Conservation (phyloP, 306 rosid genomes). For the Carpinus fangiana region DNA sequence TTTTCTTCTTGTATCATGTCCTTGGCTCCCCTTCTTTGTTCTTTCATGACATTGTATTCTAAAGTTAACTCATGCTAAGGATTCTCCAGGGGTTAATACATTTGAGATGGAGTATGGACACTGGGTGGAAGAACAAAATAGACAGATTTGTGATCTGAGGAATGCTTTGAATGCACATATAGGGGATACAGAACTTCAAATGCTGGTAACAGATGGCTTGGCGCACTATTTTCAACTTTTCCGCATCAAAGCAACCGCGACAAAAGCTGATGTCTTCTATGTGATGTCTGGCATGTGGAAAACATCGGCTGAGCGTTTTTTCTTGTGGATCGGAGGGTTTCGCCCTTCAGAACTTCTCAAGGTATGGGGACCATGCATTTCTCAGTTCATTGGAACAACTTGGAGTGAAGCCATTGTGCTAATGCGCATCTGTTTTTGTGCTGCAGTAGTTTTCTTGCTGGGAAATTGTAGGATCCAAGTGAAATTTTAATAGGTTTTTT, state of each 20-base stretch:
- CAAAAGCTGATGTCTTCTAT: constrained; percentile 81
- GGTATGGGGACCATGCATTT: constrained; percentile 41
- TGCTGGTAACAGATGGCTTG: constrained; percentile 67
- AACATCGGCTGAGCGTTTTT: constrained; percentile 76
- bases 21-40: not conserved
- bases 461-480: not conserved
- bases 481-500: not conserved
- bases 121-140: constrained; percentile 83
- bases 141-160: constrained; percentile 61
- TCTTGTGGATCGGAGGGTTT: constrained; percentile 94
- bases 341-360: constrained; percentile 91
- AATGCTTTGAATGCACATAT: constrained; percentile 57
- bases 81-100: constrained; percentile 51
- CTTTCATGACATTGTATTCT: constrained; percentile 28
- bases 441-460: too few species aligned
- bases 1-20: constrained; percentile 15
- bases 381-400: not conserved
- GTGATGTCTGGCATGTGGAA: constrained; percentile 89
- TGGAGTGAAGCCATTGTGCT: not conserved
- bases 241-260: constrained; percentile 77
- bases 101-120: constrained; percentile 80
- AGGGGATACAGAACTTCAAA: constrained; percentile 58
- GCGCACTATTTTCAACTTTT: constrained; percentile 72
- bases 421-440: too few species aligned
- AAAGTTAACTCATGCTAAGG: constrained; percentile 21